Evolutionary conservation across 176 grass and related monocot species (phyloP), one percentile per base, ranked within the genome.

Genomic region (Cenchrus purpureus): DNA sequence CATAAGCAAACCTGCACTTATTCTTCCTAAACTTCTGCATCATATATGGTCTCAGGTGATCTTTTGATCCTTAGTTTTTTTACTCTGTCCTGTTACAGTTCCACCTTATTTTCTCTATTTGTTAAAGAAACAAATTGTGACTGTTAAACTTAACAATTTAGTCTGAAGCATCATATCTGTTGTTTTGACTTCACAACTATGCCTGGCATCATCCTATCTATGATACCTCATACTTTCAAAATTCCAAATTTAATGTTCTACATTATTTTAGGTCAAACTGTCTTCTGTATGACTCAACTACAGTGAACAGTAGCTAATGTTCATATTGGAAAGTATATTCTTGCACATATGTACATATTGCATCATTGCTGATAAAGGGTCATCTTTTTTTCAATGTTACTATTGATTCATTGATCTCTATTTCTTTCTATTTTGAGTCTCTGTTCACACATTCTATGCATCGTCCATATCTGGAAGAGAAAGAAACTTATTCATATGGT

Each of bases 1-100:
- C 77, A 85, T 94, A 91, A 88, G 90, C 85, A 93, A 79, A 55
- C 91, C 86, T 82, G 76, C 84, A 79, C 88, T 83, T 79, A 86
- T 91, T 78, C 80, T 98, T 90, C 82, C 91, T 62, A 95, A 89
- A 87, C 86, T 98, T 84, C 83, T 93, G 28, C 53, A 87, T 83
- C 83, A 92, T 94, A 74, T 95, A 80, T 91, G 87, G 86, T 94
- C 85, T 76, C 73, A 95, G 96, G 93, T 98, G 71, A 85, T 74
- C 13, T 73, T 74, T 83, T 64, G 20, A 72, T 53, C 8, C 25
- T 16, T 68, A 73, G 70, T 73, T 85, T 66, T 79, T 74, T 82
- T 74, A 10, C 37, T 40, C 20, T 80, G 43, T 64, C 52, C 72
- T 53, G 74, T 56, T 84, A 75, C 55, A 58, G 57, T n/a, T 74